These are phyloP conservation scores for Xylariomycetidae sp. DNA, from an alignment of 2,329 filamentous ascomycete species.

Conservation along the genomic window DNA sequence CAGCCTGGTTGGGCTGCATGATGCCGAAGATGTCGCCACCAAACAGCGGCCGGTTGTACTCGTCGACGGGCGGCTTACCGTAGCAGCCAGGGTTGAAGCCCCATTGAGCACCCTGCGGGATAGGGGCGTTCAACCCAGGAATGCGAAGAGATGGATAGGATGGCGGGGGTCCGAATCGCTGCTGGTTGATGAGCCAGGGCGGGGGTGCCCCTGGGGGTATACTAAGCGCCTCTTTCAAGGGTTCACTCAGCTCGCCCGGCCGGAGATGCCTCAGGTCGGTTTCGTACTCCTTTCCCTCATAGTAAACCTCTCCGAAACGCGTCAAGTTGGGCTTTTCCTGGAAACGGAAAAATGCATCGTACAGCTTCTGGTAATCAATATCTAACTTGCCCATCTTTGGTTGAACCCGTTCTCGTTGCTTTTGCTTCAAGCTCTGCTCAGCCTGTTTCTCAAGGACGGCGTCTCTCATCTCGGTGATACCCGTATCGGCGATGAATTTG, in stretches of 20 bases:
- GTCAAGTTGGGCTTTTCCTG: constrained; percentile 94
- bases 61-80: constrained; percentile 92
- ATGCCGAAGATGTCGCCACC: constrained; percentile 94
- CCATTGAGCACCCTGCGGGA: constrained; percentile 84
- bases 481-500: constrained; percentile 95
- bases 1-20: constrained; percentile 36
- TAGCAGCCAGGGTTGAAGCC: constrained; percentile 94
- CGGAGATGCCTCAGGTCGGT: constrained; percentile 87
- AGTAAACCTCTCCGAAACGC: constrained; percentile 97
- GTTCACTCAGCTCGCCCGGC: constrained; percentile 83
- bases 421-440: constrained; percentile 86
- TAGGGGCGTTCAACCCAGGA: constrained; percentile 87
- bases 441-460: constrained; percentile 94
- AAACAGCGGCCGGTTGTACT: constrained; percentile 84
- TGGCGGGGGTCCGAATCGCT: constrained; percentile 86
- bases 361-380: constrained; percentile 97
- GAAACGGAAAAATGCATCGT: constrained; percentile 97
- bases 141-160: constrained; percentile 95
- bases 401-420: constrained; percentile 87
- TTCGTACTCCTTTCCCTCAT: constrained; percentile 97
- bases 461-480: constrained; percentile 96
- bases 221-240: constrained; percentile 84
- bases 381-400: constrained; percentile 96
- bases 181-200: constrained; percentile 96
- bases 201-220: constrained; percentile 91